Evolutionary conservation across 306 rosid species (phyloP).

Genomic region (Cucumis melo): DNA sequence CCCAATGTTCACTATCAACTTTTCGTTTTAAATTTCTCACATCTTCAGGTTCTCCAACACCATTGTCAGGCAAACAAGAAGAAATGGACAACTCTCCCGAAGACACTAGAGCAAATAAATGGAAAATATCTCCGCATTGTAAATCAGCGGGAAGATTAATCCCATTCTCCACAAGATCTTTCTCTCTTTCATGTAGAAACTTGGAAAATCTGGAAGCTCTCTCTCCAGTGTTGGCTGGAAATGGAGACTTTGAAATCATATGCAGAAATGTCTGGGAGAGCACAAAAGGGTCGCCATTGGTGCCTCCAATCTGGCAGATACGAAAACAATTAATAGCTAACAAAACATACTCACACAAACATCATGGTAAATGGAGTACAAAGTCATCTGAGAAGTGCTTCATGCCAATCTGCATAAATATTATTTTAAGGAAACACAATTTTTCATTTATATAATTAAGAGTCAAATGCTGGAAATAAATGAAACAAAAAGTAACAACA

Average conservation of each 20-base stretch:
- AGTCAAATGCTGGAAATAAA: too few relatives aligned
- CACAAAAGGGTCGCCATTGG: constrained; percentile 43
- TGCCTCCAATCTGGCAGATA: constrained; percentile 67
- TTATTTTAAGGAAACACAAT: too few relatives aligned
- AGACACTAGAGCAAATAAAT: constrained; percentile 70
- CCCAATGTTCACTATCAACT: constrained; percentile 35
- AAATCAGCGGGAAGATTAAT: constrained; percentile 49
- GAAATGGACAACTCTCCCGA: constrained; percentile 60
- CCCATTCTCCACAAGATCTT: constrained; percentile 45
- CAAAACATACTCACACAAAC: constrained; percentile 2
- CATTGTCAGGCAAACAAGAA: constrained; percentile 62
- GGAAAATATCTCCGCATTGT: constrained; percentile 75
- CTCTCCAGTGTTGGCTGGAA: constrained; percentile 60
- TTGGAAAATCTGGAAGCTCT: constrained; percentile 48
- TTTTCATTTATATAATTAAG: too few relatives aligned
- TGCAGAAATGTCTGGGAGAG: constrained; percentile 74
- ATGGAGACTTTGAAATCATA: constrained; percentile 60
- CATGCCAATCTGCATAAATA: background rate
- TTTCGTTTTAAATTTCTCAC: constrained; percentile 64
- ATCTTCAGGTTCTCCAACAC: constrained; percentile 89
- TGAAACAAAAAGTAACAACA: too few relatives aligned
- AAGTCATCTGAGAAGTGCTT: too few relatives aligned
- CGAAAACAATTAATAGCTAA: background rate
- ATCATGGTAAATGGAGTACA: background rate
- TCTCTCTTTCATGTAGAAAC: constrained; percentile 53